Evolutionary conservation across 352 stramenopile species (phyloP), one percentile per base, ranked within the genome.

Genomic region (Globisporangium camurandrum): DNA sequence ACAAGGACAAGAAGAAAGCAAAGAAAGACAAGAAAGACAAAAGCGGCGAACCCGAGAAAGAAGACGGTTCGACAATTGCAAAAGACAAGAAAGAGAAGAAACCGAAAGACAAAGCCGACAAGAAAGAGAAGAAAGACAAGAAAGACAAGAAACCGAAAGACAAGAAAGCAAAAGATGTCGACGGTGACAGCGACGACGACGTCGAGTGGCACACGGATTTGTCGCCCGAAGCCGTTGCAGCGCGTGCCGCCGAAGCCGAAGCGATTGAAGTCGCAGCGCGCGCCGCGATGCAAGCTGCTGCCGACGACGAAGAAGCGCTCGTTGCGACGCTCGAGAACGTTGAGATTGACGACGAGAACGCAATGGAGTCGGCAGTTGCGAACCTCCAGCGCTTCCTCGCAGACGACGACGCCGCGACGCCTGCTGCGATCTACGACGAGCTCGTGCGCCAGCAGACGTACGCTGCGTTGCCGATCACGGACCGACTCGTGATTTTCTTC

Each of bases 401-500:
- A 45, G 50, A 63, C 14, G 51, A n/a, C 63, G 19, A 71, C 31
- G 37, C 75, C n/a, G n/a, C 85, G 58, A 71, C 76, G n/a, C 62
- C 71, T 33, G 24, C 49, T 0, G 78, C 87, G 49, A 82, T 87
- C 41, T 88, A 81, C 17, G 93, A 98, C 26, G 78, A 96, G 36
- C 67, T 98, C 3, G 88, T 88, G 48, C 95, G 95, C 50, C 88
- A 97, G 66, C 93, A 98, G 70, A 98, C 95, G 54, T 79, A 88
- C 57, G 69, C 71, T 1, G 78, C 84, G 45, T 66, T 98, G 30
- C 95, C 95, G 41, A 85, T 94, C 44, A 90, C 93, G 44, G 90
- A 98, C 56, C 94, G 91, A 57, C 79, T 98, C 50, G 89, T 97
- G 16, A 97, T 98, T 56, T 95, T 97, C 51, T 86, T 97, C 67